Base-by-base conservation (phyloP, 106 monocot genomes). In the Platanthera guangdongensis region DNA sequence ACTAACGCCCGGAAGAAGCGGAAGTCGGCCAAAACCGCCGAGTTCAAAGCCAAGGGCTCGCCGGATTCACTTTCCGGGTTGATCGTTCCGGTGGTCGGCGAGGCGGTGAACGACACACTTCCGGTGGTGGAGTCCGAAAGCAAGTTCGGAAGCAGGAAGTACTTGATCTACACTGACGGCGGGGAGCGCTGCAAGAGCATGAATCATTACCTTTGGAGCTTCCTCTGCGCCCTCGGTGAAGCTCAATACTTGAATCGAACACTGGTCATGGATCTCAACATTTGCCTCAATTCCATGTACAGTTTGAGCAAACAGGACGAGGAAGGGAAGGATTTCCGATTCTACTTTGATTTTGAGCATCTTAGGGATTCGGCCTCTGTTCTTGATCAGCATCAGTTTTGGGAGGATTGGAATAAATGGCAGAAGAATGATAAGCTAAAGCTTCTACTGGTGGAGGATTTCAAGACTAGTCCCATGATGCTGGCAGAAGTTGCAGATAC, bases 281-380 rank as follows among this genome's bases (percentile, higher is more conserved):
- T 92, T 55, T 95, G 95, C 77, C 80, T 95, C n/a, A 81, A 88
- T 3, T 82, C 85, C 18, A 82, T 80, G 54, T 91, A 96, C 57
- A 76, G 90, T 3, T 80, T 82, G 51, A 75, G 86, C 9, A 83
- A 77, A 9, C 93, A 87, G 57, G 79, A 88, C 6, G 93, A 93
- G 76, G 95, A 96, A 72, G 95, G 95, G 18, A 96, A 92, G 79
- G 90, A 90, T 51, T 92, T 95, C 51, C 78, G 90, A 54, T 92
- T 92, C 79, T 95, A 95, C 79, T 90, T 95, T 21, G 95, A 95
- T 80, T 88, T 95, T 52, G 92, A 92, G 84, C 95, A 95, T 76
- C 57, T 95, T 79, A 92, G 85, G 83, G 83, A 88, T 25, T 85
- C 90, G 11, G 88, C 90, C 0, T 88, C 88, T 0, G 92, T 95